Percentiles rank a stretch among this genome's conserved stretches.
Conservation (phyloP, 2,329 filamentous ascomycete species). For the Claviceps capensis region DNA sequence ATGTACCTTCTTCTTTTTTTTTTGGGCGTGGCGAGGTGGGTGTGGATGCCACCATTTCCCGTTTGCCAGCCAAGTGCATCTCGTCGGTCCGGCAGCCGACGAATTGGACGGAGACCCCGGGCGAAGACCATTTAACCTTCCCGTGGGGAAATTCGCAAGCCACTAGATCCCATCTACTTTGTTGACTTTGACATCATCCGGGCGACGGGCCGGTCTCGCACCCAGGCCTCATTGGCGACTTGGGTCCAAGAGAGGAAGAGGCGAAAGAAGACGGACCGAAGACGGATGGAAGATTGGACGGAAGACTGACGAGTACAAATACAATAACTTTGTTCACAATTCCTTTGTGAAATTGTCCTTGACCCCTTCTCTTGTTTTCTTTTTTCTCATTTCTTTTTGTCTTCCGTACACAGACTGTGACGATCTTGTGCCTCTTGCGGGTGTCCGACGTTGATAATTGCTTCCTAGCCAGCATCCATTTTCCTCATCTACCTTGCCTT, state of each 20-base stretch:
- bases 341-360: background rate
- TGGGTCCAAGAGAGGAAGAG: background rate
- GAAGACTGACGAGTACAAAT: background rate
- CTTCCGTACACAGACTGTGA: background rate
- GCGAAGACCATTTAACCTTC: background rate
- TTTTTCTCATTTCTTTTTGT: background rate
- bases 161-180: background rate
- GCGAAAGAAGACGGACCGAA: background rate
- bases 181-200: background rate
- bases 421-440: no score
- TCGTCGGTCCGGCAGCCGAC: slow-evolving; percentile 7
- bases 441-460: no score
- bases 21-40: background rate
- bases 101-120: background rate
- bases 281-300: background rate
- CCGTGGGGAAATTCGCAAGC: background rate
- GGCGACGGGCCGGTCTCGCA: background rate
- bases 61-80: background rate
- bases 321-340: background rate
- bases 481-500: no score
- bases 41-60: background rate
- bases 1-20: background rate
- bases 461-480: no score
- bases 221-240: background rate
- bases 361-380: background rate